Evolutionary conservation across 257 asterid species (phyloP).

Genomic region (Pogostemon cablin): DNA sequence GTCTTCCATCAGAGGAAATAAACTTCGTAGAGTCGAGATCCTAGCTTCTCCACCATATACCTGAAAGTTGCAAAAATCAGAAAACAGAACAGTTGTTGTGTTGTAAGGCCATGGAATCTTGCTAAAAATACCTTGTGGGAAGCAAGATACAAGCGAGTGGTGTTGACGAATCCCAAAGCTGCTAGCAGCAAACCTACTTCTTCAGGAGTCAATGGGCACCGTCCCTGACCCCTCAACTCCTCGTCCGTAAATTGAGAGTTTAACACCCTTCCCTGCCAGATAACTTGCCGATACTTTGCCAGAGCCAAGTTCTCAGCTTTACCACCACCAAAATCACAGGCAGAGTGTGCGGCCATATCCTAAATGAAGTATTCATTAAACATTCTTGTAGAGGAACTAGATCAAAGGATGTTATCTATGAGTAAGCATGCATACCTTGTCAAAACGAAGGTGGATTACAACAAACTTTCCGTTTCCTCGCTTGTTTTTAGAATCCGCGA

Average conservation of each 20-base stretch:
- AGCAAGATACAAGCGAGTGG: constrained; percentile 86
- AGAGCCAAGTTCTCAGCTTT: constrained; percentile 93
- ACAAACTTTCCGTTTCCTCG: constrained; percentile 70
- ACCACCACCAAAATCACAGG: constrained; percentile 99
- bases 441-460: constrained; percentile 92
- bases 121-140: constrained; percentile 74
- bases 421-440: constrained; percentile 58
- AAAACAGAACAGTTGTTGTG: background rate
- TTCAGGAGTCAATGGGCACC: constrained; percentile 97
- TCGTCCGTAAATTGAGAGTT: constrained; percentile 95
- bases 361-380: constrained; percentile 23
- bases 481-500: constrained; percentile 40
- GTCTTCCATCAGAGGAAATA: constrained; percentile 92
- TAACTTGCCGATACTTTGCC: constrained; percentile 90
- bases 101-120: background rate
- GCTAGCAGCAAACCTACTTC: constrained; percentile 90
- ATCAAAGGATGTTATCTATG: background rate
- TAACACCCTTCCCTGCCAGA: constrained; percentile 94
- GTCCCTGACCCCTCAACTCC: constrained; percentile 93
- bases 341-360: constrained; percentile 99
- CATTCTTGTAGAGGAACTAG: background rate
- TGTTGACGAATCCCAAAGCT: constrained; percentile 90
- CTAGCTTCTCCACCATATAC: constrained; percentile 97
- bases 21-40: constrained; percentile 62
- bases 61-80: constrained; percentile 38